Base-by-base conservation (phyloP, 2,329 filamentous ascomycete species). In the Hyphodiscus sp. region DNA sequence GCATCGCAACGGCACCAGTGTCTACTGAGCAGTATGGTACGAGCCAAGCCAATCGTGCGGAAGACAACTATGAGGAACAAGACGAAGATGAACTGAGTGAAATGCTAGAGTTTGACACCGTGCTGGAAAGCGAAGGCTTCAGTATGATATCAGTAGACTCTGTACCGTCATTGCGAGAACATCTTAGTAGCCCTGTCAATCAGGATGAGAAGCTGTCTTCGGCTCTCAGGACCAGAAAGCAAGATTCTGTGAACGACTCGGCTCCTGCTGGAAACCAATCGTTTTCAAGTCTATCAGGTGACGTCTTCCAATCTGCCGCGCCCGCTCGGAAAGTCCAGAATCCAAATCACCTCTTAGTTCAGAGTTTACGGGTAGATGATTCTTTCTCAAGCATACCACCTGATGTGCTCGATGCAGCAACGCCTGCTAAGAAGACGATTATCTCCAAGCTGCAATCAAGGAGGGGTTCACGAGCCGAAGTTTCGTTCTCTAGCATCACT, bases 61-160 rank as follows among this genome's bases (percentile, higher is more conserved):
- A 18, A 44, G 42, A 49, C 16, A 45, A 18, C 23, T 43, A 53
- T 42, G 51, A 57, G 19, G 58, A 60, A 15, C 68, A 74, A 50
- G 55, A 53, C 20, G 68, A 73, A 52, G 67, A 73, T 26, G 71
- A 51, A n/a, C 23, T 60, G 41, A 61, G 57, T 7, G 58, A 73
- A 18, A 68, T 74, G 50, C 65, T 67, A 41, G 76, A 77, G 45
- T 77, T 76, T 55, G 77, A 80, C 62, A 76, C 77, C 1, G 77
- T 80, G 19, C 70, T 80, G 58, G 77, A 80, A 64, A 79, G 77
- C 58, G 77, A 80, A 68, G 77, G 74, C 2, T 80, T 80, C 56
- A 80, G 76, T 53, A 79, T 80, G 76, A 77, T 80, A 46, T 79
- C 78, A 13, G 66, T 80, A 45, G 73, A 78, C 53, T 77, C 77